Conservation (phyloP, 345 rosid genomes). For the Barbarea vulgaris region DNA sequence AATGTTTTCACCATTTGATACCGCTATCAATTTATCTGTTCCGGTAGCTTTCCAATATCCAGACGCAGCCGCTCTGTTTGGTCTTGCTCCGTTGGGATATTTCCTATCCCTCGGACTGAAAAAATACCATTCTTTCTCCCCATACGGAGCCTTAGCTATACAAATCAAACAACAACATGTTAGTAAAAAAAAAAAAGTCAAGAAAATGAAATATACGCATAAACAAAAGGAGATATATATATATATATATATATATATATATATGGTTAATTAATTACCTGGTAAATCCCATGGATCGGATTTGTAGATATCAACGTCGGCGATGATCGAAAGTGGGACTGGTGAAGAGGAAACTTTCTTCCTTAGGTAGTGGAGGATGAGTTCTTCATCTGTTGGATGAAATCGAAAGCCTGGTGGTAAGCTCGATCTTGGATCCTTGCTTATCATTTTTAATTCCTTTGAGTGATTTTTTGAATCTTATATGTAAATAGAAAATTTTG, state of each 20-base stretch:
- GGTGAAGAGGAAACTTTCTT: constrained; percentile 66
- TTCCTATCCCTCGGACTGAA: constrained; percentile 96
- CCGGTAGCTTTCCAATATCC: constrained; percentile 99
- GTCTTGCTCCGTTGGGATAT: constrained; percentile 96
- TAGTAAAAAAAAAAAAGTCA: neutral
- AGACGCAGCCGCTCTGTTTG: constrained; percentile 95
- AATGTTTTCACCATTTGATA: constrained; percentile 56
- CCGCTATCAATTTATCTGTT: constrained; percentile 73
- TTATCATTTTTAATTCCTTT: constrained; percentile 40
- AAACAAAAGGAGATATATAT: neutral
- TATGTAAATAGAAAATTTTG: neutral
- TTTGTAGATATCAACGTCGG: constrained; percentile 94
- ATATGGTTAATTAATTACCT: constrained; percentile 44
- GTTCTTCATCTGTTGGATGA: constrained; percentile 98
- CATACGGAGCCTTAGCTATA: constrained; percentile 69
- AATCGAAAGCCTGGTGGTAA: constrained; percentile 97
- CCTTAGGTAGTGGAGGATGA: constrained; percentile 83
- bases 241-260: no score
- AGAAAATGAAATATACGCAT: neutral
- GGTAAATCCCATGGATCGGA: constrained; percentile 96
- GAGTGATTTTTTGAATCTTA: neutral
- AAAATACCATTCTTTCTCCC: constrained; percentile 99
- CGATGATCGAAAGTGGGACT: constrained; percentile 80
- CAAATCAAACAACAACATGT: constrained; percentile 7
- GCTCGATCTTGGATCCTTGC: constrained; percentile 66